Conservation (phyloP, 129 eudicot genomes). For the Pseudognaphalium luteoalbum region DNA sequence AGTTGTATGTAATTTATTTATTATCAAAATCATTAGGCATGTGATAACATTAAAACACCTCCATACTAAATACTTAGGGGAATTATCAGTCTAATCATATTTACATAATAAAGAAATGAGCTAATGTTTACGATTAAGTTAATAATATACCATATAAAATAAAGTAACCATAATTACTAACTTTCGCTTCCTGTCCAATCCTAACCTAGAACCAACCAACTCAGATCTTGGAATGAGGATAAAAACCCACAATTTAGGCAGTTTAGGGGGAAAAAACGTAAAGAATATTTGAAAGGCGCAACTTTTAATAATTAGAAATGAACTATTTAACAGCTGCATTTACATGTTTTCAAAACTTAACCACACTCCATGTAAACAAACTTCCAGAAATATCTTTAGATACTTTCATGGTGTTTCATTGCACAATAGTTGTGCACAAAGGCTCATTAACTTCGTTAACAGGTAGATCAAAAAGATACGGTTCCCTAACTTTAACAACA, state of each 20-base stretch:
- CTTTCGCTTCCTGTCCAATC: background rate
- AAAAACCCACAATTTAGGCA: background rate
- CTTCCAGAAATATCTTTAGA: background rate
- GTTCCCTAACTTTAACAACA: background rate
- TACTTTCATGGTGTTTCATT: background rate
- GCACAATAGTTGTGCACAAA: background rate
- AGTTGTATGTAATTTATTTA: background rate
- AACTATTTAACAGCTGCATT: background rate
- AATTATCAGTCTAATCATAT: background rate
- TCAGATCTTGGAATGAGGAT: background rate
- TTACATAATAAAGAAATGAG: background rate
- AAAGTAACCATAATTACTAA: background rate
- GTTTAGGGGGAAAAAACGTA: background rate
- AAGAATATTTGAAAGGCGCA: background rate
- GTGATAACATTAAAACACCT: slow-evolving; percentile 3
- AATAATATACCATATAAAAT: background rate
- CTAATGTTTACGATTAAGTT: background rate
- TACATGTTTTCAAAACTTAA: background rate
- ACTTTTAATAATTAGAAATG: background rate
- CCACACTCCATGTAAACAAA: background rate
- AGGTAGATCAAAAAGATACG: background rate
- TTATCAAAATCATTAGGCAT: background rate
- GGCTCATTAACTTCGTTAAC: slow-evolving; percentile 2
- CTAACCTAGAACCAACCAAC: background rate
- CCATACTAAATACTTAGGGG: background rate